Conservation (phyloP, 306 rosid genomes). For the Ochetophila trinervis region DNA sequence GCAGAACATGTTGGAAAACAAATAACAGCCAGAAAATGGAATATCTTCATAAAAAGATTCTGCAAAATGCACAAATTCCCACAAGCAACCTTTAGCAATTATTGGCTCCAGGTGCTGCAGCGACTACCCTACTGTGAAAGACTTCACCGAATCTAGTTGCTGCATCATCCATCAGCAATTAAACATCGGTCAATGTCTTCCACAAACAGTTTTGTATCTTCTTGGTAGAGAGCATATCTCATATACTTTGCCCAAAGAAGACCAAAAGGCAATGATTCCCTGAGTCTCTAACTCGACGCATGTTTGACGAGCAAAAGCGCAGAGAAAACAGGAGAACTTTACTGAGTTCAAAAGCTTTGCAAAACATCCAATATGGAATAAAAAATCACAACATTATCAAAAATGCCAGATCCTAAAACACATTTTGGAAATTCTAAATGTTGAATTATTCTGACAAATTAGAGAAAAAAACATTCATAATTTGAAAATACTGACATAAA, state of each 20-base stretch:
- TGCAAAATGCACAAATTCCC: slow-evolving; percentile 19
- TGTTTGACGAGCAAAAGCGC: no score
- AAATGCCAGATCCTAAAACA: slow-evolving; percentile 10
- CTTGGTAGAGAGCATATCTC: no score
- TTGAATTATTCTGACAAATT: slow-evolving; percentile 10
- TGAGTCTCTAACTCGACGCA: no score
- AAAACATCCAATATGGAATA: slow-evolving; percentile 15
- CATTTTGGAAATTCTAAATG: slow-evolving; percentile 18
- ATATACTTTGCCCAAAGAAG: no score
- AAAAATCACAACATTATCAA: slow-evolving; percentile 6
- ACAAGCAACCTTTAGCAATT: background rate
- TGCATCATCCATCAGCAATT: no score
- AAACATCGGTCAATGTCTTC: no score
- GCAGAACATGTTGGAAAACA: slow-evolving; percentile 2
- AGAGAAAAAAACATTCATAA: slow-evolving; percentile 10
- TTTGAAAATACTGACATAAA: slow-evolving; percentile 4
- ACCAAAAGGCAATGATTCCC: no score
- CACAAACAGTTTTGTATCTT: no score
- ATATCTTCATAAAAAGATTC: slow-evolving; percentile 17
- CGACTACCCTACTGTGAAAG: no score
- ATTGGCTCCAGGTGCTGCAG: no score
- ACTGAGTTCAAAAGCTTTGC: background rate
- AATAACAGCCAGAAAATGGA: slow-evolving; percentile 12
- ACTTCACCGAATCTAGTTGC: no score
- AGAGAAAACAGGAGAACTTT: no score